Evolutionary conservation across 257 asterid genomes (phyloP), one percentile per base, ranked within the genome.

Genomic region (Rubia yunnanensis): DNA sequence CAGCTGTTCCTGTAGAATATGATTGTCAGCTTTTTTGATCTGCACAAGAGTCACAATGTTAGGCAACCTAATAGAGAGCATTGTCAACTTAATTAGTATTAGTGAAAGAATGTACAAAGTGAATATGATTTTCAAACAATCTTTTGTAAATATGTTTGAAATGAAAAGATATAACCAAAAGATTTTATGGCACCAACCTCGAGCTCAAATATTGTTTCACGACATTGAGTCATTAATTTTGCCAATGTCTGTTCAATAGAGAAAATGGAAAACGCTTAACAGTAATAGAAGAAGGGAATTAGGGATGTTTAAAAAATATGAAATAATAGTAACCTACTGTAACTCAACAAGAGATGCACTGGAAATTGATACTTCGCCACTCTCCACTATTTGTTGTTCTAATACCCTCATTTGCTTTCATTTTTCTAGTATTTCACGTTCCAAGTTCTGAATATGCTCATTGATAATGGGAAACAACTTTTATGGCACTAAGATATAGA

Each of bases 121-220:
- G 13, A 17, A 44, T 55, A 14, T 35, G 27, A 56, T 69, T 54
- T 52, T 60, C 36, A 22, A 26, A 65, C 20, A 54, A 63, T 58
- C 58, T 50, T 22, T 17, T 26, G 30, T 28, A 53, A 22, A 70
- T 61, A n/a, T 20, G 22, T 53, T 53, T 17, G 30, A 7, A 14
- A 8, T 39, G 28, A 34, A 14, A n/a, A n/a, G n/a, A n/a, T n/a
- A n/a, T n/a, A n/a, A n/a, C n/a, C n/a, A n/a, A n/a, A n/a, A n/a
- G n/a, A n/a, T n/a, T n/a, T n/a, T n/a, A n/a, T n/a, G n/a, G n/a
- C n/a, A n/a, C n/a, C n/a, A n/a, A n/a, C n/a, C 96, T 94, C 99
- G 35, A 94, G 96, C 82, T 90, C 97, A 73, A 94, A 94, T 53
- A 82, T 80, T 72, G 77, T 85, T 83, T 94, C 96, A 64, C 83